Conservation (phyloP, 768 basidiomycete species). For the Boletus vermiculosoides region DNA sequence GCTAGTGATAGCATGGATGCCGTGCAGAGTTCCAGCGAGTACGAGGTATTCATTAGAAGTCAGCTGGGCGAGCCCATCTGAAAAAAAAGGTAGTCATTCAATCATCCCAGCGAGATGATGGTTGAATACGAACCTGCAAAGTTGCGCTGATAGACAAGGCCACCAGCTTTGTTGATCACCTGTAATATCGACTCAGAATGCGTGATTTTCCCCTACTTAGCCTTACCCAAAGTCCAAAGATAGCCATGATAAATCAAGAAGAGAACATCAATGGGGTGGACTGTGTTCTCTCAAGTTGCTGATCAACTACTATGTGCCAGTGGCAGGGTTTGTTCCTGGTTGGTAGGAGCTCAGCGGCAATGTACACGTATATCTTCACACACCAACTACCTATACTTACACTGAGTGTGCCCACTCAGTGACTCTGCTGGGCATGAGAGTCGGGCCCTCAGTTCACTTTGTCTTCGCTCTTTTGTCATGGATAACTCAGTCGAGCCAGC, state of each 20-base stretch:
- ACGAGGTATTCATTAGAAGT: slow-evolving; percentile 95
- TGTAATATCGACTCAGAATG: slow-evolving; percentile 31
- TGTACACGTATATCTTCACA: slow-evolving; percentile 8
- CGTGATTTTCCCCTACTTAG: not conserved
- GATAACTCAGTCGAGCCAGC: slow-evolving; percentile 27
- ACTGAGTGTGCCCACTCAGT: not conserved
- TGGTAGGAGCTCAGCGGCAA: not conserved
- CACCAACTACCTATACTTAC: slow-evolving; percentile 1
- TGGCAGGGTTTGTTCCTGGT: not conserved
- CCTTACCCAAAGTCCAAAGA: slow-evolving; percentile 80
- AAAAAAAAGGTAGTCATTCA: slow-evolving; percentile 1
- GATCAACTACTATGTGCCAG: not conserved
- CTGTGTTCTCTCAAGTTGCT: too few species aligned
- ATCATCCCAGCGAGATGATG: not conserved
- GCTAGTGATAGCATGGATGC: slow-evolving; percentile 97
- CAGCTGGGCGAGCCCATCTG: slow-evolving; percentile 89
- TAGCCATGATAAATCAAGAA: slow-evolving; percentile 52
- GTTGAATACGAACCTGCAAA: slow-evolving; percentile 66
- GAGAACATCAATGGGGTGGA: not conserved
- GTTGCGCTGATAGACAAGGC: slow-evolving; percentile 89
- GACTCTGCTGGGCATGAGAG: slow-evolving; percentile 16
- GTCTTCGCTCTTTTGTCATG: slow-evolving; percentile 20
- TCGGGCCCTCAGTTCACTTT: slow-evolving; percentile 2
- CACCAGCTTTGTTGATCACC: slow-evolving; percentile 99
- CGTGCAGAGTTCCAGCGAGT: slow-evolving; percentile 93